Base-by-base conservation (phyloP, 2,329 filamentous ascomycete species). In the Camillea tinctor region DNA sequence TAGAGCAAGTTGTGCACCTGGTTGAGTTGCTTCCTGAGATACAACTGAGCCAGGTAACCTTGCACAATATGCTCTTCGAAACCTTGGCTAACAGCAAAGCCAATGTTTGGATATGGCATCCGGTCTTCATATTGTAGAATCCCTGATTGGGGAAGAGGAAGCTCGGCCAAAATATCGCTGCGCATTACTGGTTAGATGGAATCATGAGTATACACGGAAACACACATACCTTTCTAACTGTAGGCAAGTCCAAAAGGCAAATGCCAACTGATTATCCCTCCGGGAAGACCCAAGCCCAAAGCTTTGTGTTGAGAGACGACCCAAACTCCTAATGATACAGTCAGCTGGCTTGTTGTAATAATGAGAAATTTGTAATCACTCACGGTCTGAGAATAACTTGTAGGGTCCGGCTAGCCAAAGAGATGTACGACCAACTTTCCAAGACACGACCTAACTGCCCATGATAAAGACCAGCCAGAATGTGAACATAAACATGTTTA, bases 221-320 rank as follows among this genome's bases (percentile, higher is more conserved):
- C 52, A 2, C 4, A 4, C 17, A 66, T 74, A 92, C 89, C 89
- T 97, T 75, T 98, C 94, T 11, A 98, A 81, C 71, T 98, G 94
- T 64, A 97, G 79, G 72, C 92, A 96, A 7, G 93, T 95, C 94
- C 94, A 98, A 69, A 93, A 97, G 0, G 92, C 89, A 67, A 96
- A 83, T 15, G 89, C 80, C 40, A 89, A 80, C 59, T 89, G 81
- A 70, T 93, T 91, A 68, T 88, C 84, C 52, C 78, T 67, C 59
- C 72, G 75, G 48, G 79, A 80, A 48, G 74, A 76, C 6, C 57
- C 56, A 26, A 81, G 67, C 23, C 69, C 71, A 40, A 64, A 65
- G 17, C 68, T 67, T 36, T 74, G 68, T 1, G 72, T 75, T 7
- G 76, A 76, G 59, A 84, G 71, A 49, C 81, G 82, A 23, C 80